phyloP scores from a whole-genome alignment of 768 basidiomycete genomes.

The Amanita molliuscula region DNA sequence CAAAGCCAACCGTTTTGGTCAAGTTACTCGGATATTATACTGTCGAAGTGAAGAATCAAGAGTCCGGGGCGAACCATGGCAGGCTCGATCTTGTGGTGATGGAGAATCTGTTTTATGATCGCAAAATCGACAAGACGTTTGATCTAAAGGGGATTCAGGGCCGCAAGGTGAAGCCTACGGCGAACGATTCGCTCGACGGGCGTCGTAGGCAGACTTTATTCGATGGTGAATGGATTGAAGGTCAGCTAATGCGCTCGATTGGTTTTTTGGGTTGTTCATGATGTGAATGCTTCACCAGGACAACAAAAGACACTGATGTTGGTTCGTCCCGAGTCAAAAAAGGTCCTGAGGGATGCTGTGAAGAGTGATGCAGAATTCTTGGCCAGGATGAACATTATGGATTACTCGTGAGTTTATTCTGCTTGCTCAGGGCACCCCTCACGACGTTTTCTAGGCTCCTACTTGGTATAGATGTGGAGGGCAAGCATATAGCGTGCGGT shows the following conservation, averaged over 20 bases:
- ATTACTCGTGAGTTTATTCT: conserved; percentile 55
- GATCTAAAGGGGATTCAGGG: conserved; percentile 82
- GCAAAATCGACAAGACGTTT: conserved; percentile 58
- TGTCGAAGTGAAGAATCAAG: conserved; percentile 64
- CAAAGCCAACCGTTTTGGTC: conserved; percentile 56
- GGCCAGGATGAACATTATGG: conserved; percentile 72
- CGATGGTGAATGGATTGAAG: conserved; percentile 83
- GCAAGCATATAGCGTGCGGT: conserved; percentile 63
- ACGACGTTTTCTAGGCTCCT: conserved; percentile 38
- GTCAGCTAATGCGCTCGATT: conserved; percentile 19
- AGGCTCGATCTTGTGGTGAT: conserved; percentile 74
- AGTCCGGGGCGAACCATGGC: conserved; percentile 50
- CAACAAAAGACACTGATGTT: conserved; percentile 58
- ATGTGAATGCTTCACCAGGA: conserved; percentile 21
- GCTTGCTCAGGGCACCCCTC: neutral
- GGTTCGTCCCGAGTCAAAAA: conserved; percentile 63
- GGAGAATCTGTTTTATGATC: conserved; percentile 76
- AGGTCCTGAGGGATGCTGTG: conserved; percentile 60
- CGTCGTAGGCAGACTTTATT: conserved; percentile 49
- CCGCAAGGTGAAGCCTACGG: conserved; percentile 49
- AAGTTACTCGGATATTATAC: conserved; percentile 81
- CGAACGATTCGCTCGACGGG: conserved; percentile 20
- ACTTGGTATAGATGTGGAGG: conserved; percentile 59
- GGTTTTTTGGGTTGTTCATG: neutral
- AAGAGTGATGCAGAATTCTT: conserved; percentile 66